Base-by-base conservation (phyloP, 768 basidiomycete genomes). In the Tulasnella sp. region DNA sequence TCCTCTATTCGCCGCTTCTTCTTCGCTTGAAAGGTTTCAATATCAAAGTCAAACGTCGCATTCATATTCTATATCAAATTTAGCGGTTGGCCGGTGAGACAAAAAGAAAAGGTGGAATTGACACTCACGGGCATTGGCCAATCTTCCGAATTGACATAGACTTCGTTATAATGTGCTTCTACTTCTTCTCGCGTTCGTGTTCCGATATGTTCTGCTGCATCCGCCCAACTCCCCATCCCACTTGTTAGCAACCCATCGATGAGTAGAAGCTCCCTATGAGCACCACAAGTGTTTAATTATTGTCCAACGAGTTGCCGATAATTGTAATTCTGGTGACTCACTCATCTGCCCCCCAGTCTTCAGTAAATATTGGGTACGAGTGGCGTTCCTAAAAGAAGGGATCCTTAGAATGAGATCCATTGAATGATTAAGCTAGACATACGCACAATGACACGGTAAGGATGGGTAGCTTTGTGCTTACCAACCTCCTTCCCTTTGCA, bases 281-380 rank as follows among this genome's bases (percentile, higher is more conserved):
- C n/a, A 29, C 15, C 23, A 26, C 48, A 29, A 34, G 26, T 13
- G 17, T 58, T 32, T 27, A 58, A 17, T n/a, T n/a, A n/a, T n/a
- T n/a, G n/a, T n/a, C n/a, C n/a, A 48, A 21, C 11, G 7, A 48
- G n/a, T 29, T n/a, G 27, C n/a, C 27, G 7, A 38, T 15, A 38
- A 47, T 19, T 43, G 55, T 15, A 27, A 19, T 24, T 10, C 29
- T 44, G 49, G 30, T 24, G 3, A 75, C 84, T 71, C 66, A 92
- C 90, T 99, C 95, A 71, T 98, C 95, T 8, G 94, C 95, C 41
- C 93, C 95, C 96, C 95, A 98, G 70, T 95, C 91, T 58, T 86
- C 83, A 7, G 84, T 79, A 67, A 96, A 95, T 67, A 99, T 96
- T 2, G 95, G 96, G 71, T 94, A 90, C 7, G 95, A 92, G 70